Base-by-base conservation (phyloP, 2,329 filamentous ascomycete genomes). In the Sarocladium oryzae region DNA sequence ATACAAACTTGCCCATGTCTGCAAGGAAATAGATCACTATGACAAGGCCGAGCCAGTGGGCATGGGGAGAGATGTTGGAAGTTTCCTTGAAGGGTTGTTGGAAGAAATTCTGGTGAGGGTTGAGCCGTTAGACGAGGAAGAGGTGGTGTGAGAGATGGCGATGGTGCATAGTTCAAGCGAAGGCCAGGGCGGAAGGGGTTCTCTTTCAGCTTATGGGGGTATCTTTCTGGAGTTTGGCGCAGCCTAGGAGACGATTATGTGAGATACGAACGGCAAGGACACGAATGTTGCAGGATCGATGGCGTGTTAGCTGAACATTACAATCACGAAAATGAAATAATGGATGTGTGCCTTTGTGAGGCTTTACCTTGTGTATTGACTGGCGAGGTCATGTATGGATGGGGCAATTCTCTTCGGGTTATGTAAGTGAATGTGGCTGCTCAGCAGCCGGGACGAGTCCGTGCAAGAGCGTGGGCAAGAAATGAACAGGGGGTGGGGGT, bases 31-130 rank as follows among this genome's bases (percentile, higher is more conserved):
- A 61, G 92, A 99, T 66, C 80, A 86, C 56, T 88, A 85, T 68
- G 93, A 99, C 68, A 86, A 86, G 65, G 81, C 84, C 38, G 87
- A 89, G 58, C 89, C 90, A 5, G 89, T 97, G 10, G 89, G 90
- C 1, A 96, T 97, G 92, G 92, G 90, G 0, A 85, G 89, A 40
- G 91, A 92, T 23, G 90, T 96, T 2, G 84, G 84, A 40, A 89
- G 88, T 1, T 95, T 97, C 59, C 69, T 97, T 7, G 93, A 99
- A 66, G 92, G 91, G 0, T 81, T 97, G 56, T 72, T 99, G 30
- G 93, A 99, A 66, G 93, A 99, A 73, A 86, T 99, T 21, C 72
- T 99, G 20, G 90, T 96, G 32, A 74, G 93, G 52, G 89, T 97
- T 13, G 92, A 97, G 71, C 88, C 91, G 3, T 76, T 90, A 55